Evolutionary conservation across 169 alveolate species (phyloP), one percentile per base, ranked within the genome.

Genomic region (Plasmodium gonderi): DNA sequence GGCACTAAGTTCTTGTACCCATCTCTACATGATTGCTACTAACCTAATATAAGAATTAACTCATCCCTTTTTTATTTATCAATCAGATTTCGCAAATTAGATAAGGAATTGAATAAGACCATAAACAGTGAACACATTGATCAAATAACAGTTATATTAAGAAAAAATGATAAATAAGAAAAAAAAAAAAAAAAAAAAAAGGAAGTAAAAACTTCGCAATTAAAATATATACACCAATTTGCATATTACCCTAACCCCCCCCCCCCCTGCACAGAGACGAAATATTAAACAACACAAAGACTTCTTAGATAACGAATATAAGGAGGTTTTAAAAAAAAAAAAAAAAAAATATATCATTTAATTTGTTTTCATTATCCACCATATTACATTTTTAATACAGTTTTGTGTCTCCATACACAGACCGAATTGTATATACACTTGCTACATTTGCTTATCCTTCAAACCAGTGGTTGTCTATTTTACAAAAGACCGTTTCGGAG

Each of bases 241-340:
- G n/a, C 6, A 20, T 8, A 60, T 60, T 12, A n/a, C n/a, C n/a
- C n/a, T n/a, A n/a, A n/a, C n/a, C 7, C 36, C 36, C n/a, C 6
- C 72, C 26, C 31, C 26, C 72, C 72, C 17, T 23, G 72, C 36
- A 14, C 85, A 83, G 92, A 83, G 92, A 47, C 75, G 92, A 44
- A 83, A 80, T 23, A 69, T 83, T 72, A 83, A 83, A 33, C 92
- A 83, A 60, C 92, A 83, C 44, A 83, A 83, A 40, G 92, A 83
- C 12, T 83, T 83, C 64, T 64, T 83, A 72, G 92, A 83, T 26
- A 72, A 83, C 45, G 92, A 83, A 42, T 83, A 83, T 49, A 83
- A 83, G 40, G 92, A 83, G 82, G 92, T 83, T 49, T 29, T 9
- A 45, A 72, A 12, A 68, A 17, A 49, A 49, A 49, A 49, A 49